Percentiles rank a stretch among this genome's conserved stretches.
Evolutionary conservation across 148 eudicot genomes (phyloP).

Genomic region (Rhododendron kiyosumense): DNA sequence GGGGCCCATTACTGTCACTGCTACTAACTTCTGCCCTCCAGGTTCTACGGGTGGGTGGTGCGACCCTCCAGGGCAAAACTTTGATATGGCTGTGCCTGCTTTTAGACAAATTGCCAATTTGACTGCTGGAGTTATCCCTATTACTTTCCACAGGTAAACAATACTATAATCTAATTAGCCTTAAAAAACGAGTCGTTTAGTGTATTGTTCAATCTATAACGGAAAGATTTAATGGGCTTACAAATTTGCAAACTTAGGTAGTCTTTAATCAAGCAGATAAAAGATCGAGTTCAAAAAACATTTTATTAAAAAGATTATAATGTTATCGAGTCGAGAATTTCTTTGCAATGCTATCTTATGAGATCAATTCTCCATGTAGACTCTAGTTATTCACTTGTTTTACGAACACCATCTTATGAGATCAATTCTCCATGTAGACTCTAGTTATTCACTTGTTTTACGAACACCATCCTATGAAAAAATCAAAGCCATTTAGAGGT

Average conservation of each 20-base stretch:
- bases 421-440: not conserved
- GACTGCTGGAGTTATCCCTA: constrained; percentile 35
- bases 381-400: not conserved
- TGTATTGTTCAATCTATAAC: not conserved
- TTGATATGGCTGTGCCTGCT: constrained; percentile 46
- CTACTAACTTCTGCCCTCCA: constrained; percentile 47
- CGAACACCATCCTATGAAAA: not conserved
- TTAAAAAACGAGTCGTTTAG: not conserved
- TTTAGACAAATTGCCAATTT: constrained; percentile 35
- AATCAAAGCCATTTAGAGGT: not conserved
- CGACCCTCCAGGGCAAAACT: constrained; percentile 44
- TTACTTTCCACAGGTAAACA: constrained; percentile 27
- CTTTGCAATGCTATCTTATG: not conserved
- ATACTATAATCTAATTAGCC: not conserved
- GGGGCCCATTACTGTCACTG: constrained; percentile 26
- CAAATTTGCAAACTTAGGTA: not conserved
- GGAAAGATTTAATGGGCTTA: not conserved
- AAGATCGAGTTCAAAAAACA: not conserved
- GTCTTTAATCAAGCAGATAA: no score
- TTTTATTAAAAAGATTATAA: not conserved
- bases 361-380: not conserved
- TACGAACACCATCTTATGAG: not conserved
- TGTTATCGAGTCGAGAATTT: not conserved
- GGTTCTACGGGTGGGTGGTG: constrained; percentile 41
- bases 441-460: not conserved